Conservation (phyloP, 2,329 filamentous ascomycete species). For the Cryphonectria radicalis region DNA sequence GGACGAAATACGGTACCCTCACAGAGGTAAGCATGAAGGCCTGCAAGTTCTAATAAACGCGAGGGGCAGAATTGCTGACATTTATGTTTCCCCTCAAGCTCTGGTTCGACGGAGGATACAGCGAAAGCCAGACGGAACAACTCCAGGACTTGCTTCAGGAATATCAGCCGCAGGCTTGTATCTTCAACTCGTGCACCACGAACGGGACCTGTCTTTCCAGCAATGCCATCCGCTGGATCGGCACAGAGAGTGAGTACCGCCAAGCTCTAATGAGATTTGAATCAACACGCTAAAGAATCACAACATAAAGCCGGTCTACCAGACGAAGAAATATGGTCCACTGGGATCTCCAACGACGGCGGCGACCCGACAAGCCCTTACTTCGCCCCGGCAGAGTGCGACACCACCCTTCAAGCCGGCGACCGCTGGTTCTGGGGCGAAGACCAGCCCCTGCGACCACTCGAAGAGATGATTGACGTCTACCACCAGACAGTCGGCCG, state of each 20-base stretch:
- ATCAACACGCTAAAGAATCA: background rate
- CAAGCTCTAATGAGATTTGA: background rate
- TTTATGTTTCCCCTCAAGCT: constrained; percentile 28
- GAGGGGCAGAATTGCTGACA: background rate
- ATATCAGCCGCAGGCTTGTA: constrained; percentile 33
- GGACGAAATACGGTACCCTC: constrained; percentile 33
- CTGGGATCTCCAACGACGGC: constrained; percentile 31
- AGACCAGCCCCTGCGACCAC: constrained; percentile 31
- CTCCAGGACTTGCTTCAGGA: constrained; percentile 32
- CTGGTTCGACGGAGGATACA: constrained; percentile 37
- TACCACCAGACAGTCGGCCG: constrained; percentile 35
- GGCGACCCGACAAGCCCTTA: constrained; percentile 33
- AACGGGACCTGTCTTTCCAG: constrained; percentile 33
- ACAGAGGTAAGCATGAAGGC: constrained; percentile 31
- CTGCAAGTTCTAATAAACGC: too few species aligned
- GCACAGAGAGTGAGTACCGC: constrained; percentile 29
- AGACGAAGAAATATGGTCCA: constrained; percentile 35
- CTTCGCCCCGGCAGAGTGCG: constrained; percentile 35
- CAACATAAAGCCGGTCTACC: constrained; percentile 27
- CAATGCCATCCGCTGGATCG: constrained; percentile 34
- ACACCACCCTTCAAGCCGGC: constrained; percentile 34
- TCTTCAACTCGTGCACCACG: constrained; percentile 34
- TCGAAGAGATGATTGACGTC: constrained; percentile 34
- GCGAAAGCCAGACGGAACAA: constrained; percentile 30
- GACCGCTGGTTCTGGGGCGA: constrained; percentile 36